These are phyloP conservation scores for Umbelopsis vinacea DNA, from an alignment of 192 early-diverging fungal genomes.

Conservation along the genomic window DNA sequence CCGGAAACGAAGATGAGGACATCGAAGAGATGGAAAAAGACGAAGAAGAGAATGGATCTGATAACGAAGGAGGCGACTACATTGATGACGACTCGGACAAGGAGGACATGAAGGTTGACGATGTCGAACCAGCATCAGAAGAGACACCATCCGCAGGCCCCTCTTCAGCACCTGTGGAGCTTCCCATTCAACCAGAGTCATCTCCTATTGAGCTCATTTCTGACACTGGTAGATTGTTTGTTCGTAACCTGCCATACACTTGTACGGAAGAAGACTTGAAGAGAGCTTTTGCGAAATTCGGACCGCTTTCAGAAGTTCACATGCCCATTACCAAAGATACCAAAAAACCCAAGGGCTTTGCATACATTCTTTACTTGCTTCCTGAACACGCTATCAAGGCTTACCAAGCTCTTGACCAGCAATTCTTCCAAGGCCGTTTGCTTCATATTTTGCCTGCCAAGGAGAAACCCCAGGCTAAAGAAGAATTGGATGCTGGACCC, in stretches of 20 bases:
- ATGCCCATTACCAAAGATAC: constrained; percentile 93
- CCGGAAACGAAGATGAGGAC: constrained; percentile 23
- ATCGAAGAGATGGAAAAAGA: constrained; percentile 26
- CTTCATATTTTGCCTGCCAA: constrained; percentile 88
- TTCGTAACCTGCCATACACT: constrained; percentile 91
- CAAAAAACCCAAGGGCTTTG: constrained; percentile 92
- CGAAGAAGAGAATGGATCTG: constrained; percentile 30
- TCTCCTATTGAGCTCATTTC: constrained; percentile 72
- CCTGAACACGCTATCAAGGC: constrained; percentile 96
- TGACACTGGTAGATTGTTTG: constrained; percentile 94
- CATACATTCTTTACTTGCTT: constrained; percentile 85
- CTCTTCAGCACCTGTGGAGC: constrained; percentile 27
- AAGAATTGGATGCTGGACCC: constrained; percentile 52
- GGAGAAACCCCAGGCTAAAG: constrained; percentile 75
- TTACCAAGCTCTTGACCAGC: constrained; percentile 77
- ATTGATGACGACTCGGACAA: constrained; percentile 27
- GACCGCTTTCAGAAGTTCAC: constrained; percentile 91
- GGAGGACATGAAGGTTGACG: constrained; percentile 30
- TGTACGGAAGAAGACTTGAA: constrained; percentile 89
- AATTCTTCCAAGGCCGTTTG: constrained; percentile 91
- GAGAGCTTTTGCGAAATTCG: constrained; percentile 81
- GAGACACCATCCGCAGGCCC: not conserved
- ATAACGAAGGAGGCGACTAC: constrained; percentile 27
- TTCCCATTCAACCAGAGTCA: constrained; percentile 45
- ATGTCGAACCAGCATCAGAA: not conserved